These are phyloP conservation scores for Solanum corneliomulleri DNA, from an alignment of 257 asterid genomes.

Conservation along the genomic window DNA sequence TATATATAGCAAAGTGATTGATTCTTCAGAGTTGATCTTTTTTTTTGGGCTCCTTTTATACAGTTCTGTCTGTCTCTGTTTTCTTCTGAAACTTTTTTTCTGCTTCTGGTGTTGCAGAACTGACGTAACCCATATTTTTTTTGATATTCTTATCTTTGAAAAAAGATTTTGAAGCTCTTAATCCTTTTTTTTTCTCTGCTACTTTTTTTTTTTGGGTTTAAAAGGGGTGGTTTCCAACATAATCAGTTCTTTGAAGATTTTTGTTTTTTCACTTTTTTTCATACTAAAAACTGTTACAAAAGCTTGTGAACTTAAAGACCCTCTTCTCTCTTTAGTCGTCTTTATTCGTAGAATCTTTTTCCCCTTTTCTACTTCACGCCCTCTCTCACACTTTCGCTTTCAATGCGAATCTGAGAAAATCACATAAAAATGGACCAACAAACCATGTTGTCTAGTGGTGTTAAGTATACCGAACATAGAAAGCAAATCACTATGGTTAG, in stretches of 20 bases:
- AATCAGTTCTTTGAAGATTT: neutral
- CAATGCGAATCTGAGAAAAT: slow-evolving; percentile 59
- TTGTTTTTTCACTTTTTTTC: neutral
- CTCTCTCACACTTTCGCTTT: slow-evolving; percentile 23
- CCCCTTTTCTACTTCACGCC: slow-evolving; percentile 11
- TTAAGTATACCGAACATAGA: slow-evolving; percentile 56
- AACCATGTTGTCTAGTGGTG: slow-evolving; percentile 16
- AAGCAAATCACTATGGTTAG: slow-evolving; percentile 28
- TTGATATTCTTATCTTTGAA: neutral
- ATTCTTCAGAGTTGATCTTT: slow-evolving; percentile 5
- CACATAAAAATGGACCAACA: slow-evolving; percentile 3
- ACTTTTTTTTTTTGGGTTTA: neutral
- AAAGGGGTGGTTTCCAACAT: neutral
- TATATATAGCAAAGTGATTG: neutral
- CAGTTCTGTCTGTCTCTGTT: slow-evolving; percentile 9
- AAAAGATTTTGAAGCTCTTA: neutral
- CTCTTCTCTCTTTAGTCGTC: slow-evolving; percentile 11
- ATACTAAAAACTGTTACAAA: slow-evolving; percentile 1
- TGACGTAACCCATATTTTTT: neutral
- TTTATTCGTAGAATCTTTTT: slow-evolving; percentile 34
- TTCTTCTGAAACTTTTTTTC: neutral
- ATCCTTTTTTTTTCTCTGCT: neutral
- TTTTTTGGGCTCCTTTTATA: neutral
- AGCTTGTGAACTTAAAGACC: slow-evolving; percentile 26
- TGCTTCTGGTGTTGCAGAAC: neutral